phyloP scores from a whole-genome alignment of 1,284 basidiomycete genomes.

The Apiotrichum sp. region DNA sequence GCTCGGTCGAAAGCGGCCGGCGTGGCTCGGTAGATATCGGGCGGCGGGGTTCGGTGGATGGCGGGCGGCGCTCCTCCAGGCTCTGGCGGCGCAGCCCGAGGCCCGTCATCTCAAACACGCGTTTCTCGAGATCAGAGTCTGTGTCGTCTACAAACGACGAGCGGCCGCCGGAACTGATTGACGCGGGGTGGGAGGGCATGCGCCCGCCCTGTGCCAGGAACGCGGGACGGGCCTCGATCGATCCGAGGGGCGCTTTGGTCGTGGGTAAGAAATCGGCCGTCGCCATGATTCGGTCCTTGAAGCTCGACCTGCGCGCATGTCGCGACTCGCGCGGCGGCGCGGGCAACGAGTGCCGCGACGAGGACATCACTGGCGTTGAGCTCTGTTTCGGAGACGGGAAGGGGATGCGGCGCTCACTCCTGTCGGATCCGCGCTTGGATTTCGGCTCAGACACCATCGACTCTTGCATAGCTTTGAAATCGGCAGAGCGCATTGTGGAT shows the following conservation, averaged over 20 bases:
- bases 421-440: not conserved
- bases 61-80: not conserved
- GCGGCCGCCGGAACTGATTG: not conserved
- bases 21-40: not conserved
- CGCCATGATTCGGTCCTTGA: constrained; percentile 37
- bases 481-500: constrained; percentile 46
- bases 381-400: constrained; percentile 2
- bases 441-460: not conserved
- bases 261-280: constrained; percentile 19
- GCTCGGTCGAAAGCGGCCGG: not conserved
- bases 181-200: constrained; percentile 9
- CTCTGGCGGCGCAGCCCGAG: constrained; percentile 13
- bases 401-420: not conserved
- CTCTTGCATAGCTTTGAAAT: constrained; percentile 14
- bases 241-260: constrained; percentile 9
- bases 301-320: constrained; percentile 29
- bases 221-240: constrained; percentile 13
- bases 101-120: constrained; percentile 39
- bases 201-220: constrained; percentile 12
- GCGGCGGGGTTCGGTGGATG: not conserved
- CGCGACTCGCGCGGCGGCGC: constrained; percentile 15
- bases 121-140: constrained; percentile 26
- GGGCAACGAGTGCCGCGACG: constrained; percentile 29
- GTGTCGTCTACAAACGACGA: not conserved
- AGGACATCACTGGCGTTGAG: not conserved